These are phyloP conservation scores for Dendrocalamus sinicus DNA, from an alignment of 176 grass and related monocot species.

Conservation along the genomic window DNA sequence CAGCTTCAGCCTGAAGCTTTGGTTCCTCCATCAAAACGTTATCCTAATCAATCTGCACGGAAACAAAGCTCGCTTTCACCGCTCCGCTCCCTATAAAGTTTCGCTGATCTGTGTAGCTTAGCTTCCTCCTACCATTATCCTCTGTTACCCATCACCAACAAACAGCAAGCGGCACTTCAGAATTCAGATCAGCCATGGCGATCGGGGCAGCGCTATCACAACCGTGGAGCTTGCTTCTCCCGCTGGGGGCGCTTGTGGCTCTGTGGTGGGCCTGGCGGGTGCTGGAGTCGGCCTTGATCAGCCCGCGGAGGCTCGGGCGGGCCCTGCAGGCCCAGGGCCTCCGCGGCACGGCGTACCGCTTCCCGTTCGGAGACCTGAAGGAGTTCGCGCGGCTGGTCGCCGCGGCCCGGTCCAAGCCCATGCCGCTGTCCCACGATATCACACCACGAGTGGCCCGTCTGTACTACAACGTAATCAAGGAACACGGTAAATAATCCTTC, in stretches of 20 bases:
- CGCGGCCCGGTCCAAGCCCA: slow-evolving; percentile 42
- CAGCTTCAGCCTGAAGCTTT: background rate
- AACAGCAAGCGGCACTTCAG: background rate
- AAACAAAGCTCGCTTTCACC: background rate
- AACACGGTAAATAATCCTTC: slow-evolving; percentile 26
- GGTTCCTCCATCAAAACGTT: slow-evolving; percentile 33
- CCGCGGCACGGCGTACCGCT: slow-evolving; percentile 26
- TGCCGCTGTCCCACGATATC: slow-evolving; percentile 46
- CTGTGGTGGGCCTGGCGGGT: background rate
- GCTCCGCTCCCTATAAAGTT: background rate
- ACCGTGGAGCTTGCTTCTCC: background rate
- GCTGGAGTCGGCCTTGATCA: slow-evolving; percentile 34
- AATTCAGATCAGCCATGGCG: slow-evolving; percentile 6
- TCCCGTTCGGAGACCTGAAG: slow-evolving; percentile 37
- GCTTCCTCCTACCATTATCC: background rate
- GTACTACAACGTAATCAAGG: slow-evolving; percentile 18
- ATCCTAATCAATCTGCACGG: background rate
- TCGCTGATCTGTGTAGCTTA: background rate
- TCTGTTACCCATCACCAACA: background rate
- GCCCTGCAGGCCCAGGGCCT: slow-evolving; percentile 48
- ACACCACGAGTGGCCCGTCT: slow-evolving; percentile 35
- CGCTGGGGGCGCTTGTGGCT: background rate
- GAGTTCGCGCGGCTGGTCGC: slow-evolving; percentile 20
- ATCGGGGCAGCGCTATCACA: background rate
- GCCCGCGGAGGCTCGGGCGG: slow-evolving; percentile 35